Conservation (phyloP, 2,329 filamentous ascomycete species). For the Raffaelea deltoideospora region DNA sequence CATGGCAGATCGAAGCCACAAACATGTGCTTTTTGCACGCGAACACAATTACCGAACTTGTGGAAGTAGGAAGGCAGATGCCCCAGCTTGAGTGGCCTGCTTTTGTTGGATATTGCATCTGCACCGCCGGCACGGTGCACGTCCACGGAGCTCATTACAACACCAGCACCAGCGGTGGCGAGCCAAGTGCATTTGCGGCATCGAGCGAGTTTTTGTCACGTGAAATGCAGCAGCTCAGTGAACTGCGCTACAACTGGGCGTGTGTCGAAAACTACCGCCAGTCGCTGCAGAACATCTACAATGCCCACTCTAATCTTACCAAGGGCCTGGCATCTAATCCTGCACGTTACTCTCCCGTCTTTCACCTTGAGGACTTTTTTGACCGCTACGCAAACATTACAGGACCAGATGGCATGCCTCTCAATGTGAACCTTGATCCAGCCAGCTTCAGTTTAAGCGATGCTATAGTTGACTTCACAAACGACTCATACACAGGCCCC, state of each 20-base stretch:
- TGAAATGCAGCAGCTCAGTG: conserved; percentile 66
- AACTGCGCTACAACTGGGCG: conserved; percentile 61
- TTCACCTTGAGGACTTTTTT: conserved; percentile 79
- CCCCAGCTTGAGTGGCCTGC: conserved; percentile 70
- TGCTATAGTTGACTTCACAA: conserved; percentile 42
- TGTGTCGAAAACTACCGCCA: conserved; percentile 68
- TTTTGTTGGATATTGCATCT: conserved; percentile 76
- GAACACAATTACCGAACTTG: conserved; percentile 72
- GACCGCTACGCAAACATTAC: conserved; percentile 55
- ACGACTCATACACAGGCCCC: conserved; percentile 37
- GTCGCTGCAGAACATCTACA: conserved; percentile 61
- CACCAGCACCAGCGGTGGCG: conserved; percentile 27
- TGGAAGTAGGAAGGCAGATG: conserved; percentile 62
- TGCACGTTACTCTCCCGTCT: conserved; percentile 62
- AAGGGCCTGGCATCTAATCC: conserved; percentile 53
- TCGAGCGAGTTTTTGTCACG: conserved; percentile 56
- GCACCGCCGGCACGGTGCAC: conserved; percentile 75
- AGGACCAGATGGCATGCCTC: conserved; percentile 41
- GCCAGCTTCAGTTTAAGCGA: conserved; percentile 60
- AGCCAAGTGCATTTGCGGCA: conserved; percentile 46
- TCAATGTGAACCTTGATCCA: conserved; percentile 55
- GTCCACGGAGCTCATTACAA: conserved; percentile 75
- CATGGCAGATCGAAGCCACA: conserved; percentile 84
- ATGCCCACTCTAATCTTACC: conserved; percentile 67
- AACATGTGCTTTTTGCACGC: conserved; percentile 77